A percentile compares a stretch with the other conserved stretches of the same genome.
Evolutionary conservation across 306 rosid species (phyloP).

Genomic region (Betula pendula): DNA sequence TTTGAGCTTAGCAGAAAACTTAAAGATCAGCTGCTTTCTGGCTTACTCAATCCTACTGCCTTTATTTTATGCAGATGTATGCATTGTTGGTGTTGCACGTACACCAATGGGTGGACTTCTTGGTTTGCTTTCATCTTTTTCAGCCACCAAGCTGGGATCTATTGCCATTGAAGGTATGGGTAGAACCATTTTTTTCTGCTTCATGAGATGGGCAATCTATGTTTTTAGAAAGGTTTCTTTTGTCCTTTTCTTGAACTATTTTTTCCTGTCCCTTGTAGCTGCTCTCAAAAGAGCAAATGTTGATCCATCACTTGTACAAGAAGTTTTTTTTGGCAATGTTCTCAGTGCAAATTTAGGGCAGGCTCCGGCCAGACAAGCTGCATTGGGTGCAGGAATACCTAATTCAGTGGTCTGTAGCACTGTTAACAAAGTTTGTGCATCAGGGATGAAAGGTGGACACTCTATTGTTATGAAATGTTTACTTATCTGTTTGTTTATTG

Average conservation of each 20-base stretch:
- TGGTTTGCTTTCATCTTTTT: slow-evolving; percentile 75
- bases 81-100: slow-evolving; percentile 94
- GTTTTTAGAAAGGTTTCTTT: not conserved
- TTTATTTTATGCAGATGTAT: slow-evolving; percentile 70
- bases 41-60: slow-evolving; percentile 17
- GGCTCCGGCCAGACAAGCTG: slow-evolving; percentile 99
- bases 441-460: slow-evolving; percentile 87
- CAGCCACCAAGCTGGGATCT: slow-evolving; percentile 95
- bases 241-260: not conserved
- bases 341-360: slow-evolving; percentile 98
- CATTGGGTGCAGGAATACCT: slow-evolving; percentile 92
- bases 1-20: slow-evolving; percentile 13
- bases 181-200: slow-evolving; percentile 5
- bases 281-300: slow-evolving; percentile 90
- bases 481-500: not conserved
- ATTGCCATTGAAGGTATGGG: slow-evolving; percentile 77
- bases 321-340: slow-evolving; percentile 92
- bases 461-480: slow-evolving; percentile 3
- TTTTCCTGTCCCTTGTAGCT: slow-evolving; percentile 46
- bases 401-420: slow-evolving; percentile 82
- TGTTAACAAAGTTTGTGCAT: slow-evolving; percentile 96
- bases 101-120: slow-evolving; percentile 98
- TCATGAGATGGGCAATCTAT: not conserved
- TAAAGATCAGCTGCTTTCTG: not conserved
- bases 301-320: slow-evolving; percentile 88